Evolutionary conservation across 345 rosid genomes (phyloP).

Genomic region (Hirschfeldia incana): DNA sequence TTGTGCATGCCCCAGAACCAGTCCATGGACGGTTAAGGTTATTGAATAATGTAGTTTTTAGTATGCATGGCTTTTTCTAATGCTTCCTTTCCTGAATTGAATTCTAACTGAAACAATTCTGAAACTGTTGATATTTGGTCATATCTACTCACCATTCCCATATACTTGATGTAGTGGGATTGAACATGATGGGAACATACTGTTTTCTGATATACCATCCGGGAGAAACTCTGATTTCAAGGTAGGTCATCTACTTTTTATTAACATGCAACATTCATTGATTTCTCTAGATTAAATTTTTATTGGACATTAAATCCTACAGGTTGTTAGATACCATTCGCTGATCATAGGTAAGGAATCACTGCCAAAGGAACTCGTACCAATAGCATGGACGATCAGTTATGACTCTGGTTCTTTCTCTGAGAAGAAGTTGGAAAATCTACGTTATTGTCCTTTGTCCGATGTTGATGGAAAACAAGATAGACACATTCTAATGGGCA

Average conservation of each 20-base stretch:
- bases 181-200: conserved; percentile 69
- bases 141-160: conserved; percentile 16
- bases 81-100: conserved; percentile 5
- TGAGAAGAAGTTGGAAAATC: conserved; percentile 43
- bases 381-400: conserved; percentile 82
- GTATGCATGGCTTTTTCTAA: conserved; percentile 1
- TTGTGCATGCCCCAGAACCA: conserved; percentile 88
- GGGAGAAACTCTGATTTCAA: conserved; percentile 83
- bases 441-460: conserved; percentile 37
- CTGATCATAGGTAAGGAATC: conserved; percentile 76
- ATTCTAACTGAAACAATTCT: not conserved
- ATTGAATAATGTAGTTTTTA: conserved; percentile 30
- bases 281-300: conserved; percentile 14
- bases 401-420: conserved; percentile 54
- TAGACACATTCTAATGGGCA: conserved; percentile 74
- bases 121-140: not conserved
- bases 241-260: conserved; percentile 47
- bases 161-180: conserved; percentile 64
- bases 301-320: conserved; percentile 23
- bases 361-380: conserved; percentile 77
- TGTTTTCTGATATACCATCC: conserved; percentile 76
- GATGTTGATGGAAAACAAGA: conserved; percentile 32
- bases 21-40: conserved; percentile 98
- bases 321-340: conserved; percentile 98
- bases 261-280: not conserved